Evolutionary conservation across 106 monocot species (phyloP), one percentile per base, ranked within the genome.

Genomic region (Agapanthus africanus): DNA sequence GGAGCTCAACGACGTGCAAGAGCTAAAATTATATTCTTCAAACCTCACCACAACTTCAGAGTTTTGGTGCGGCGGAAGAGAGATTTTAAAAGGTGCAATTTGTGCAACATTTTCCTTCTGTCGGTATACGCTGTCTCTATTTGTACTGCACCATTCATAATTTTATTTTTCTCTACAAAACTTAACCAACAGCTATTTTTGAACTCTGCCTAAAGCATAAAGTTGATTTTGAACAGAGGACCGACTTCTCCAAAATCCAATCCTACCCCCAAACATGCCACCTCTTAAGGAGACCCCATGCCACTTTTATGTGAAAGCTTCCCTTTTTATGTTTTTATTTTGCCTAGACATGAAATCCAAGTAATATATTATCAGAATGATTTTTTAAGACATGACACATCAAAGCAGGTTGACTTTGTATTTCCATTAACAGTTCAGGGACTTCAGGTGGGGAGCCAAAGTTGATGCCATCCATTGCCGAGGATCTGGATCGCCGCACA

Each of bases 401-500:
- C 56, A 57, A 30, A 28, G 31, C 19, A 57, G 26, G 11, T 56
- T 56, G 30, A 61, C 19, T 35, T 35, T 60, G 18, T 61, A 0
- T 57, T 38, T 64, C 39, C 22, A 64, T 39, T 25, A 37, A 37
- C 42, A 85, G 85, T 44, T 85, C 85, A 28, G 85, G 85, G 46
- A 85, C 85, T 39, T 77, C 85, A 9, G 51, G 85, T 28, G 85
- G 81, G 37, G 62, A 85, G 68, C 85, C 80, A 33, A 81, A 70
- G 65, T 40, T 85, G 66, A 85, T 85, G 81, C 85, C 85, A 42
- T 75, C 88, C 39, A 88, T 85, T 47, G 81, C 62, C 2, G 82
- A 88, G 49, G 88, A 88, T 66, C 82, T 85, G 15, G 84, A 85
- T 59, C 81, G 88, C 9, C 76, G 85, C 13, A 82, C 82, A 19